Percentiles rank a stretch among this genome's conserved stretches.
Conservation (phyloP, 371 early-diverging fungal species). For the Syncephalastrum monosporum region DNA sequence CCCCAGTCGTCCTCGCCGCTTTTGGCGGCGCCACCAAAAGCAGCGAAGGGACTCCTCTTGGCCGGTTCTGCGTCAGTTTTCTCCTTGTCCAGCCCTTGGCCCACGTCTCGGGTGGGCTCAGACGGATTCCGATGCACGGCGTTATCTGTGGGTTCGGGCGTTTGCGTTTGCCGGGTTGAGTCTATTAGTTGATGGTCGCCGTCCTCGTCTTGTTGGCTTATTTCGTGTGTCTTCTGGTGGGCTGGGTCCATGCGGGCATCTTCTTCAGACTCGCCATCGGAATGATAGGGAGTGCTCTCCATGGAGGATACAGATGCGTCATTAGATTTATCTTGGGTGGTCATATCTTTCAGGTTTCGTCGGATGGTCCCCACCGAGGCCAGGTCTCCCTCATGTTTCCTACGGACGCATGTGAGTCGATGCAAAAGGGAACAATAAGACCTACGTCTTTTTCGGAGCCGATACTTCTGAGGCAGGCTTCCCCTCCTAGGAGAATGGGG, state of each 20-base stretch:
- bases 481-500: slow-evolving; percentile 8
- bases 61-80: neutral
- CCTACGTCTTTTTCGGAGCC: slow-evolving; percentile 45
- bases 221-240: slow-evolving; percentile 5
- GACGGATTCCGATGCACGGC: neutral
- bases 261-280: slow-evolving; percentile 15
- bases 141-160: neutral
- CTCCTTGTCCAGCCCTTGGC: neutral
- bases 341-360: slow-evolving; percentile 46
- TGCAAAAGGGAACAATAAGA: neutral
- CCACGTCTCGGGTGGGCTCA: neutral
- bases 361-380: slow-evolving; percentile 41
- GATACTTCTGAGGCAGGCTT: slow-evolving; percentile 17
- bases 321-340: slow-evolving; percentile 35
- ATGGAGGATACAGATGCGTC: slow-evolving; percentile 7
- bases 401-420: slow-evolving; percentile 18
- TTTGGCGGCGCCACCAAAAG: slow-evolving; percentile 30
- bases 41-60: slow-evolving; percentile 10
- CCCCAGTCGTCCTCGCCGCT: slow-evolving; percentile 38
- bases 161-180: too few species aligned
- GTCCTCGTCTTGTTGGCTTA: neutral
- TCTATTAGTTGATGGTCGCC: neutral
- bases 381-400: slow-evolving; percentile 34
- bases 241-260: slow-evolving; percentile 13
- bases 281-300: slow-evolving; percentile 6